phyloP scores from a whole-genome alignment of 2,329 filamentous ascomycete genomes.

The Colletotrichum echinochloae region DNA sequence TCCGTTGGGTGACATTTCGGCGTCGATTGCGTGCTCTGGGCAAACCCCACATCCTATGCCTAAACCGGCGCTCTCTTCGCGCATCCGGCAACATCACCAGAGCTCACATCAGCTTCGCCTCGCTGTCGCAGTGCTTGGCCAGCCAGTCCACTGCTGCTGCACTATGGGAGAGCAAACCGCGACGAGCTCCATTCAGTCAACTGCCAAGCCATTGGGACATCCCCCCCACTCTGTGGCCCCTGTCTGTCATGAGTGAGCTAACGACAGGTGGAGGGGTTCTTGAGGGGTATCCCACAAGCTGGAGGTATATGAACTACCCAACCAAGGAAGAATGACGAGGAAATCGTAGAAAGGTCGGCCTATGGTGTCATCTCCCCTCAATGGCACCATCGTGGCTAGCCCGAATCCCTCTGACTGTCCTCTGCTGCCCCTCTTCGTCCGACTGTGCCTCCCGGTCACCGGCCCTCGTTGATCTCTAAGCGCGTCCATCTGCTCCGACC shows the following conservation, averaged over 20 bases:
- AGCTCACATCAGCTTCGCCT: neutral
- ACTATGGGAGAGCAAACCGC: neutral
- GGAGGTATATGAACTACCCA: neutral
- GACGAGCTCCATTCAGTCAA: neutral
- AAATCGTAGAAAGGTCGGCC: neutral
- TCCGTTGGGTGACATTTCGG: conserved; percentile 42
- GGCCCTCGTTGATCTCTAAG: conserved; percentile 21
- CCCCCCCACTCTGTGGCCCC: neutral
- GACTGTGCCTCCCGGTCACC: conserved; percentile 36
- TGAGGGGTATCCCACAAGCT: neutral
- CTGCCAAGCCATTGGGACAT: neutral
- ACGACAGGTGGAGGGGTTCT: neutral
- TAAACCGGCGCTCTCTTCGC: conserved; percentile 41
- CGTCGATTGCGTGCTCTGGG: conserved; percentile 50
- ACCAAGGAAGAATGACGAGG: neutral
- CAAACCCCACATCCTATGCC: conserved; percentile 47
- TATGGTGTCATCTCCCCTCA: conserved; percentile 36
- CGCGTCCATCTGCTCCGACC: conserved; percentile 7
- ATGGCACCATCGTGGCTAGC: conserved; percentile 38
- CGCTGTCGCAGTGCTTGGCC: neutral
- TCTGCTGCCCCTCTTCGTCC: conserved; percentile 13
- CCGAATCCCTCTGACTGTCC: conserved; percentile 12
- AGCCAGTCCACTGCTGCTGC: neutral
- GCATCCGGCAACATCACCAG: neutral
- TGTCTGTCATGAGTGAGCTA: neutral